Base-by-base conservation (phyloP, 1,284 basidiomycete species). In the Marasmius sp. region DNA sequence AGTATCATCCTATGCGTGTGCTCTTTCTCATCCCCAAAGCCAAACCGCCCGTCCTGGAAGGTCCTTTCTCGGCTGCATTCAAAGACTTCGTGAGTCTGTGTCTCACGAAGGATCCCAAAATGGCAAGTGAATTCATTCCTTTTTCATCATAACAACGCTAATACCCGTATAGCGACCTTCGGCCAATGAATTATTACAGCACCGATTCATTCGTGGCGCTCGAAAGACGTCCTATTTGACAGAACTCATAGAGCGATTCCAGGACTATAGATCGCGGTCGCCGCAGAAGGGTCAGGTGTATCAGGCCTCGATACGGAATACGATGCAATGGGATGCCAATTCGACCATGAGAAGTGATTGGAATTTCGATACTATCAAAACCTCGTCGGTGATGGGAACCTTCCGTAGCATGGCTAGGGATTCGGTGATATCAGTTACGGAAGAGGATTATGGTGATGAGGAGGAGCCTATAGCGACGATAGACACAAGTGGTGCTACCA, bases 1-100 rank as follows among this genome's bases (percentile, higher is more conserved):
- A 97, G 73, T 94, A 96, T 75, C 94, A 98, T 73, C 94, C 97
- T 0, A 95, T 98, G 94, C 86, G 94, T 54, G 96, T 96, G 1
- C 84, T 98, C 61, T 95, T 97, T 77, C 83, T 98, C 60, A 99
- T 99, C 66, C 96, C 97, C 0, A 96, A 96, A 75, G 92, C 91
- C n/a, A 94, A 95, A 67, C 91, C 97, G 6, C 97, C 97, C 0
- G 84, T 87, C 3, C 80, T 99, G 47, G 95, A 98, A 68, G 95
- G 94, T 8, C 72, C 85, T 10, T 98, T 96, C 73, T 91, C 89
- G 16, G 71, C 84, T 6, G 86, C 89, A 0, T 98, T 99, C 81
- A 95, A 95, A 70, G 95, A 98, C 68, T 99, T 99, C 71, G 88
- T 99, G 38, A 80, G 86, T 20, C 82, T 87, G 57, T 99, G 97